Base-by-base conservation (phyloP, 495 filamentous ascomycete species). In the Apodospora peruviana region DNA sequence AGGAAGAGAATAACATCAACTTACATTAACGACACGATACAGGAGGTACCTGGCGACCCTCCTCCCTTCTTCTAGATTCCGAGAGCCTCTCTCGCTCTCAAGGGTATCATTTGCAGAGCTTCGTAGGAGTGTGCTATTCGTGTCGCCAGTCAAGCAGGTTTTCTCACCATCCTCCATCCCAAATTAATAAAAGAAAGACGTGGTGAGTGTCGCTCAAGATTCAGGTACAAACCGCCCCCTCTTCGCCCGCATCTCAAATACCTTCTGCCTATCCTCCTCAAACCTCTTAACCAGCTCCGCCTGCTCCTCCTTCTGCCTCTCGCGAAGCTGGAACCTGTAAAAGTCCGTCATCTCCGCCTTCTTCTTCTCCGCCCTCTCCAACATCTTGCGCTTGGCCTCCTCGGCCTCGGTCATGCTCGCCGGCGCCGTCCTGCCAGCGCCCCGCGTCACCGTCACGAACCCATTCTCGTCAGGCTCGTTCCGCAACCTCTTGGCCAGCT, bases 401-500 rank as follows among this genome's bases (percentile, higher is more conserved):
- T 84, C 79, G 10, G 86, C 84, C 58, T 90, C 88, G 56, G 87
- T 86, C 51, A 82, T 78, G 39, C 80, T 72, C 16, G 87, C 88
- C 8, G 87, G 83, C 11, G 87, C 89, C 9, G 75, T 73, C 47
- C 86, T 82, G 39, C 84, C 81, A 3, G 12, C 45, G 21, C 90
- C 91, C 47, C 85, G 76, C 3, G 84, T 87, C 23, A 98, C 94
- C 24, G 89, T 96, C 18, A 96, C 76, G 61, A 98, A 98, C 9
- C 93, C 93, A 67, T 98, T 94, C 60, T 88, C 90, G 62, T 98
- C 93, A 9, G 93, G 88, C 57, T 85, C 83, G 57, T 83, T 79
- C 39, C 86, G 77, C 50, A 80, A 68, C 47, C 75, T 74, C 52
- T 83, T 80, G 25, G 80, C 81, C 17, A 80, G 71, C 20, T 80